These are phyloP conservation scores for Alternaria sp. DNA, from an alignment of 2,329 filamentous ascomycete genomes.

Conservation along the genomic window DNA sequence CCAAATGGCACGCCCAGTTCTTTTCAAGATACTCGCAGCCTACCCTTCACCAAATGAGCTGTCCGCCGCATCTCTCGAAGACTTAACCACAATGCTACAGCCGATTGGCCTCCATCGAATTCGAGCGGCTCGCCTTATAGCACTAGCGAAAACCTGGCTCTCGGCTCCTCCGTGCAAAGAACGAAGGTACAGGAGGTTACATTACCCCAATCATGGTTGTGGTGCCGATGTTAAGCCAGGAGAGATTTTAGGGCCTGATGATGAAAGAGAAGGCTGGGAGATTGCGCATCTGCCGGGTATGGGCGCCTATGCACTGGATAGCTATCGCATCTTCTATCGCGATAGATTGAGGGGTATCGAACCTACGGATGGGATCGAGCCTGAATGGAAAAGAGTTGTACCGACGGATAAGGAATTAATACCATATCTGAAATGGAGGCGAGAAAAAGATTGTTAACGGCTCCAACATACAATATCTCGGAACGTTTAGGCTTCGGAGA, in stretches of 20 bases:
- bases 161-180: slow-evolving; percentile 67
- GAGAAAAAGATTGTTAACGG: slow-evolving; percentile 71
- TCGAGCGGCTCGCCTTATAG: slow-evolving; percentile 73
- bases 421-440: slow-evolving; percentile 89
- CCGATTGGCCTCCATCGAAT: slow-evolving; percentile 41
- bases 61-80: slow-evolving; percentile 48
- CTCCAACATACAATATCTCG: not conserved
- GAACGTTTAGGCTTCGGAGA: not conserved
- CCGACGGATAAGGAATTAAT: slow-evolving; percentile 89
- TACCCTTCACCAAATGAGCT: slow-evolving; percentile 75
- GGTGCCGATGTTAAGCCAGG: slow-evolving; percentile 55
- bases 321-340: slow-evolving; percentile 92
- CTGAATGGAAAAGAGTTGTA: slow-evolving; percentile 89
- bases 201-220: slow-evolving; percentile 47
- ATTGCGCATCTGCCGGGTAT: slow-evolving; percentile 80
- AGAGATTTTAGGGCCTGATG: slow-evolving; percentile 49
- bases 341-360: slow-evolving; percentile 73
- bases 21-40: slow-evolving; percentile 71
- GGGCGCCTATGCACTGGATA: slow-evolving; percentile 84
- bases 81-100: slow-evolving; percentile 33
- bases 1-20: slow-evolving; percentile 76
- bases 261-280: slow-evolving; percentile 71
- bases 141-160: slow-evolving; percentile 75
- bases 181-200: slow-evolving; percentile 64
- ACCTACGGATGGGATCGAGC: slow-evolving; percentile 70